These are phyloP conservation scores for Dothideomycetes sp. DNA, from an alignment of 2,329 filamentous ascomycete genomes.

Conservation along the genomic window DNA sequence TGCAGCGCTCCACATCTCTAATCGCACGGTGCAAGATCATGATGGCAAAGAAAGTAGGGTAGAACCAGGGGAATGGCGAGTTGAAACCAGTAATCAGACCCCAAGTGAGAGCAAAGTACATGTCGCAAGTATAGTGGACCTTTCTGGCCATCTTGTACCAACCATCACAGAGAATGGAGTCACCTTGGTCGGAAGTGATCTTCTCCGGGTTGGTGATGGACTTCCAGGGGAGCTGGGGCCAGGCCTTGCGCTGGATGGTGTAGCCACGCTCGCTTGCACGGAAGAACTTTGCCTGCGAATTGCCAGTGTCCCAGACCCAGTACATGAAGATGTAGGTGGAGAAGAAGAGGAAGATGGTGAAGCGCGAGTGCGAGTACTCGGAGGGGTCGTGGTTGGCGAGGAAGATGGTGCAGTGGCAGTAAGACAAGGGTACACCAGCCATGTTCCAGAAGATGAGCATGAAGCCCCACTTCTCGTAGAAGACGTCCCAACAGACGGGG, in stretches of 20 bases:
- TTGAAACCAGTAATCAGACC: slow-evolving; percentile 70
- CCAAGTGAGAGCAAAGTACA: slow-evolving; percentile 69
- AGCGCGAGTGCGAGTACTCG: slow-evolving; percentile 66
- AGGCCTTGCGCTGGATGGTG: slow-evolving; percentile 59
- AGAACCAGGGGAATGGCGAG: slow-evolving; percentile 83
- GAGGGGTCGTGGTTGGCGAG: slow-evolving; percentile 72
- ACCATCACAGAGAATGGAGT: slow-evolving; percentile 70
- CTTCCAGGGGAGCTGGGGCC: slow-evolving; percentile 86
- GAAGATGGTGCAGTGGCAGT: slow-evolving; percentile 89
- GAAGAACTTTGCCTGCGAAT: slow-evolving; percentile 91
- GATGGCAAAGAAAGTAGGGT: slow-evolving; percentile 65
- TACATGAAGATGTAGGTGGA: slow-evolving; percentile 8
- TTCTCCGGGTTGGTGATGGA: slow-evolving; percentile 68
- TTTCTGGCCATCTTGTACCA: slow-evolving; percentile 52
- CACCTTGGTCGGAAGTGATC: slow-evolving; percentile 61
- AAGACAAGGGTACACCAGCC: slow-evolving; percentile 78
- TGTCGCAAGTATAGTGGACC: slow-evolving; percentile 65
- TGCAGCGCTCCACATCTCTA: slow-evolving; percentile 66
- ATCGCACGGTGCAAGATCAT: slow-evolving; percentile 74
- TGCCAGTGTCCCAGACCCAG: slow-evolving; percentile 46
- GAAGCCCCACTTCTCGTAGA: slow-evolving; percentile 94
- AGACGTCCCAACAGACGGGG: slow-evolving; percentile 88
- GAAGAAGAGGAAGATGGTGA: slow-evolving; percentile 21
- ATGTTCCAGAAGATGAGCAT: slow-evolving; percentile 98
- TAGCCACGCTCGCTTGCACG: slow-evolving; percentile 68